Conservation (phyloP, 805 yeast genomes). For the Yarrowia sp. region DNA sequence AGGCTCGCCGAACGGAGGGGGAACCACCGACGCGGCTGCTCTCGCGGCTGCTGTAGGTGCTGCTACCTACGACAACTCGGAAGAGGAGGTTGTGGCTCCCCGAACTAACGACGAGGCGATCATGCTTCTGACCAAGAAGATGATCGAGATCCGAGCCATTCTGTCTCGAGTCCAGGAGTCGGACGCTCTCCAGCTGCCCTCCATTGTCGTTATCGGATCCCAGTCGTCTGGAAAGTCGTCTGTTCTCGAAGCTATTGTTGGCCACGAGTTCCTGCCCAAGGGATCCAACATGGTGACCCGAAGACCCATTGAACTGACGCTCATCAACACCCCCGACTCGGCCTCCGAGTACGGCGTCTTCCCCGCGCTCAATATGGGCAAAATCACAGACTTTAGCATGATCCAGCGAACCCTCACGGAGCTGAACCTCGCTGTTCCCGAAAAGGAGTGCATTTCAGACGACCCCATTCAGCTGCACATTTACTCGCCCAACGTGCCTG, state of each 20-base stretch:
- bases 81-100: slow-evolving; percentile 54
- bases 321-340: slow-evolving; percentile 81
- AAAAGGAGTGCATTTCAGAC: slow-evolving; percentile 80
- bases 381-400: slow-evolving; percentile 83
- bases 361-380: slow-evolving; percentile 83
- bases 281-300: slow-evolving; percentile 98
- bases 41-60: slow-evolving; percentile 66
- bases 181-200: slow-evolving; percentile 82
- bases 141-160: slow-evolving; percentile 92
- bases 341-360: slow-evolving; percentile 92
- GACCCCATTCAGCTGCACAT: slow-evolving; percentile 95
- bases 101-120: slow-evolving; percentile 69
- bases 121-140: slow-evolving; percentile 87
- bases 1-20: slow-evolving; percentile 38
- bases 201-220: slow-evolving; percentile 96
- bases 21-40: slow-evolving; percentile 57
- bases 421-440: slow-evolving; percentile 90
- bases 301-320: slow-evolving; percentile 93
- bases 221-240: slow-evolving; percentile 98
- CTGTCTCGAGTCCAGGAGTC: slow-evolving; percentile 76
- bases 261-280: slow-evolving; percentile 96
- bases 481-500: slow-evolving; percentile 89
- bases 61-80: slow-evolving; percentile 48
- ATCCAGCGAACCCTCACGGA: slow-evolving; percentile 89
- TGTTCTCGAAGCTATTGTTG: slow-evolving; percentile 93